Percentiles rank a stretch among this genome's conserved stretches.
Conservation (phyloP, 2,329 filamentous ascomycete species). For the Tolypocladium tundrense region DNA sequence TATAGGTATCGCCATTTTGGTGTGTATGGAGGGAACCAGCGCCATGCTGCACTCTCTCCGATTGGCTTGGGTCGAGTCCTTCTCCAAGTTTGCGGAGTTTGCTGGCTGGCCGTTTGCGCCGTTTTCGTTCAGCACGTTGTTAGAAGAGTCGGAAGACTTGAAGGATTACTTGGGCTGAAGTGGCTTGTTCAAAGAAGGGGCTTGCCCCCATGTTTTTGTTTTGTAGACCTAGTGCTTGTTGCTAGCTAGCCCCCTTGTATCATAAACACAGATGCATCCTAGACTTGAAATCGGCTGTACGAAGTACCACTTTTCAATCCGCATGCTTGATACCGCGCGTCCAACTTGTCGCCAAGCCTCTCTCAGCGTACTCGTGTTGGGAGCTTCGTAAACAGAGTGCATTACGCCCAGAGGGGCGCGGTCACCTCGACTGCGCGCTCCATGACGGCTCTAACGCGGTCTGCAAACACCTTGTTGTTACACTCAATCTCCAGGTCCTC, state of each 20-base stretch:
- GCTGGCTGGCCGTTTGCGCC: conserved; percentile 79
- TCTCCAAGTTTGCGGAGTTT: conserved; percentile 95
- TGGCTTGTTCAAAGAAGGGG: conserved; percentile 5
- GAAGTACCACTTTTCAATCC: background rate
- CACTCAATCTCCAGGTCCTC: conserved; percentile 89
- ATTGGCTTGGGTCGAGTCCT: conserved; percentile 94
- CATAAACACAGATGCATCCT: conserved; percentile 11
- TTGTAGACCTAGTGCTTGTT: conserved; percentile 16
- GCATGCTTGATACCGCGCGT: background rate
- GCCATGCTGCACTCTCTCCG: conserved; percentile 90
- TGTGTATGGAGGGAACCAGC: conserved; percentile 92
- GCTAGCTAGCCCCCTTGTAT: conserved; percentile 16
- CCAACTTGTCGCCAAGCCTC: background rate
- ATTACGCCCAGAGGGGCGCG: conserved; percentile 55
- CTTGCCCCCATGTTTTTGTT: conserved; percentile 8
- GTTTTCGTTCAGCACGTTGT: conserved; percentile 73
- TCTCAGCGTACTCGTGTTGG: background rate
- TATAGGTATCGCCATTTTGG: conserved; percentile 51
- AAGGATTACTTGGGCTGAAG: conserved; percentile 42
- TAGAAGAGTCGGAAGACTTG: conserved; percentile 69
- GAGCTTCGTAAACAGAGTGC: background rate
- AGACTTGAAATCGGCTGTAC: conserved; percentile 1
- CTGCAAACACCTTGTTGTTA: conserved; percentile 63
- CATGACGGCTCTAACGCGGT: conserved; percentile 79
- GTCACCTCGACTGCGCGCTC: conserved; percentile 84